Evolutionary conservation across 2,329 filamentous ascomycete genomes (phyloP).

Genomic region (Bretziella fagacearum): DNA sequence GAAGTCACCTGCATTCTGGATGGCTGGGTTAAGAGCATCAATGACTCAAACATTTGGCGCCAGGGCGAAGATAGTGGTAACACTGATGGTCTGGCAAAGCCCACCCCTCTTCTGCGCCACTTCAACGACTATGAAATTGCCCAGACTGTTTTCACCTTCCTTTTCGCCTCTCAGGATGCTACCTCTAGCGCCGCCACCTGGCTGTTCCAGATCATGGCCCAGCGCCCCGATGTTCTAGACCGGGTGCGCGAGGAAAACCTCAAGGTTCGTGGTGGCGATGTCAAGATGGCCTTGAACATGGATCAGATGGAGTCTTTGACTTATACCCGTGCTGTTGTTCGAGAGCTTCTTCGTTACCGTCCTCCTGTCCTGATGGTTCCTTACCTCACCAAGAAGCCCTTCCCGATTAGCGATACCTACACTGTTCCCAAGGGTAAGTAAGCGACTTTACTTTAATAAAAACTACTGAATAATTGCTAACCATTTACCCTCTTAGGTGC

Average conservation of each 20-base stretch:
- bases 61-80: conserved; percentile 60
- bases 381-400: conserved; percentile 85
- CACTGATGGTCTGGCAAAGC: conserved; percentile 58
- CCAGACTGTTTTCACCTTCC: conserved; percentile 86
- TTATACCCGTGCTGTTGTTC: conserved; percentile 83
- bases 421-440: conserved; percentile 69
- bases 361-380: conserved; percentile 96
- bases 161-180: conserved; percentile 94
- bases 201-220: conserved; percentile 87
- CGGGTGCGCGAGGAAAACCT: conserved; percentile 86
- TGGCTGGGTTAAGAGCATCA: conserved; percentile 77
- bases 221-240: conserved; percentile 81
- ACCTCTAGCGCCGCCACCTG: conserved; percentile 87
- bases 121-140: conserved; percentile 86
- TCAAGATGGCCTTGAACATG: conserved; percentile 53
- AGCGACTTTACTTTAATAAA: background rate
- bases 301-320: conserved; percentile 76
- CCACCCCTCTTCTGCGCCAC: conserved; percentile 61
- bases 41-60: conserved; percentile 68
- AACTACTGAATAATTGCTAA: conserved; percentile 12
- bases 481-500: conserved; percentile 34
- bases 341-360: conserved; percentile 80
- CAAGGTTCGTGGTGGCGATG: conserved; percentile 55
- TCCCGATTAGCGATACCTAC: conserved; percentile 74
- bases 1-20: conserved; percentile 88